These are phyloP conservation scores for Plenodomus tracheiphilus DNA, from an alignment of 2,329 filamentous ascomycete species.

Conservation along the genomic window DNA sequence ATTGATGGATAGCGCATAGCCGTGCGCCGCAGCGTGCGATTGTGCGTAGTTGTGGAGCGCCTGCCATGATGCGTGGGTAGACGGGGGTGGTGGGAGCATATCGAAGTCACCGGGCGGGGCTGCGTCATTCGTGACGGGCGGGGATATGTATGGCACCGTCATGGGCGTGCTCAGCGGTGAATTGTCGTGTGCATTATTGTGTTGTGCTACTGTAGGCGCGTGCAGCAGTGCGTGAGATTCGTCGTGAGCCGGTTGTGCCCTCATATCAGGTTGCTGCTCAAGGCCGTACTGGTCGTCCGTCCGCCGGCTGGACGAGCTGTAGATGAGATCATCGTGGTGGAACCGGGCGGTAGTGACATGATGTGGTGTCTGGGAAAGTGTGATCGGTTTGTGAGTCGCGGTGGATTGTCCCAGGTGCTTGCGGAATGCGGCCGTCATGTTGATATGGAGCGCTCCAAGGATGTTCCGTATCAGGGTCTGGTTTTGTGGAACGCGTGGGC, in stretches of 20 bases:
- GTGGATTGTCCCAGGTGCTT: not conserved
- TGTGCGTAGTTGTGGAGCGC: conserved; percentile 38
- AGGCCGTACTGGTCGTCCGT: not conserved
- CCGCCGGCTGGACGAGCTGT: not conserved
- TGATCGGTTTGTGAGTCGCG: not conserved
- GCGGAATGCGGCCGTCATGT: not conserved
- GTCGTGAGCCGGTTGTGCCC: not conserved
- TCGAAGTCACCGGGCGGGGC: conserved; percentile 25
- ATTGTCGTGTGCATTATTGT: not conserved
- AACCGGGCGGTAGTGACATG: not conserved
- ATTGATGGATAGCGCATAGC: conserved; percentile 42
- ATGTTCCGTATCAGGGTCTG: not conserved
- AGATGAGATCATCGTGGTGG: not conserved
- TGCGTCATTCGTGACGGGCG: conserved; percentile 3
- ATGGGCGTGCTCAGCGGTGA: not conserved
- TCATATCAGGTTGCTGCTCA: not conserved
- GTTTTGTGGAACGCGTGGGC: not conserved
- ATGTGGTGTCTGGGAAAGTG: not conserved
- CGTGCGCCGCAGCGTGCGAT: conserved; percentile 36
- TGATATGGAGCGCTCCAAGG: not conserved
- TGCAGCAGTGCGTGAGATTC: not conserved
- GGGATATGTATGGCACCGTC: not conserved
- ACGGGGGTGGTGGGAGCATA: conserved; percentile 34
- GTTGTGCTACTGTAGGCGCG: not conserved
- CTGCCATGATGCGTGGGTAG: conserved; percentile 33